Evolutionary conservation across 2,329 filamentous ascomycete species (phyloP).

Genomic region (Xylariaceae sp.): DNA sequence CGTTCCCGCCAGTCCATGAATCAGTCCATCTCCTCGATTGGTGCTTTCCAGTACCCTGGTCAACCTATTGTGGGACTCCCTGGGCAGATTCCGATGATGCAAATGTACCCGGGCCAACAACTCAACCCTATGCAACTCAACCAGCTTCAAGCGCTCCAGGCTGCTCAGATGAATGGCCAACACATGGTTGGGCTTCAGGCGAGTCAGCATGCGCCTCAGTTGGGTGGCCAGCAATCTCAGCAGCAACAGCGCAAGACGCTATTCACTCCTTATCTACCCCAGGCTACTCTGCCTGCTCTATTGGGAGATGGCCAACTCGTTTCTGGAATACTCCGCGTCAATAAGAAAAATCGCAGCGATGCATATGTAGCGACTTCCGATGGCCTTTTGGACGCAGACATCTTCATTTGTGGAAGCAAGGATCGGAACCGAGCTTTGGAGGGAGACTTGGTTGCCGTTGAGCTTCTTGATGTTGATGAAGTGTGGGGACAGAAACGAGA

Average conservation of each 20-base stretch:
- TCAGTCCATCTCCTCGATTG: conserved; percentile 77
- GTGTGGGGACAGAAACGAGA: conserved; percentile 98
- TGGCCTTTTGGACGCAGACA: conserved; percentile 84
- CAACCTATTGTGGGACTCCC: conserved; percentile 84
- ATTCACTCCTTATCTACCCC: conserved; percentile 95
- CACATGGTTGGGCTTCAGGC: conserved; percentile 63
- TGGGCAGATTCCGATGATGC: conserved; percentile 78
- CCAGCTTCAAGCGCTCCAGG: conserved; percentile 89
- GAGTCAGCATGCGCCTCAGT: conserved; percentile 68
- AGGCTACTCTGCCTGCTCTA: conserved; percentile 86
- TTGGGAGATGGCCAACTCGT: conserved; percentile 91
- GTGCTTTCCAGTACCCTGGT: conserved; percentile 81
- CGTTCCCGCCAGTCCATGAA: conserved; percentile 80
- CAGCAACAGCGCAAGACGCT: conserved; percentile 96
- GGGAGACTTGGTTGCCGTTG: conserved; percentile 90
- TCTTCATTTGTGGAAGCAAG: conserved; percentile 99
- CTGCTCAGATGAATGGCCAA: conserved; percentile 76
- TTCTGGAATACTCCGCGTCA: conserved; percentile 92
- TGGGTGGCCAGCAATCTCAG: conserved; percentile 65
- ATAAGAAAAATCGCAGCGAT: conserved; percentile 99
- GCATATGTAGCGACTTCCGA: conserved; percentile 95
- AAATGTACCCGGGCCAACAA: conserved; percentile 80
- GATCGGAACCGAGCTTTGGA: conserved; percentile 96
- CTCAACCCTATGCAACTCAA: conserved; percentile 83
- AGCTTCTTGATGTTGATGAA: conserved; percentile 95